phyloP scores from a whole-genome alignment of 169 alveolate genomes.

The Condylostoma magnum region DNA sequence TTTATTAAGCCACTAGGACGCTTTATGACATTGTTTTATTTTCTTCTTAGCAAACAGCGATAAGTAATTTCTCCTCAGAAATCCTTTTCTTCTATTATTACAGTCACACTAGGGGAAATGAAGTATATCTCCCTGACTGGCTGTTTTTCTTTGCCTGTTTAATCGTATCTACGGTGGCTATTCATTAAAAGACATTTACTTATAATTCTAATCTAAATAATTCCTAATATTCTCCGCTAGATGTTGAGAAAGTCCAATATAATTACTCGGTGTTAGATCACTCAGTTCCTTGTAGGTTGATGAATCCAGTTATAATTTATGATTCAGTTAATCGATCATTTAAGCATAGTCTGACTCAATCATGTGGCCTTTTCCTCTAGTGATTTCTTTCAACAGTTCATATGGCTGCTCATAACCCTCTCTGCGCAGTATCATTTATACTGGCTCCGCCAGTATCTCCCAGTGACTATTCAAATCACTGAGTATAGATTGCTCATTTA shows the following conservation, averaged over 20 bases:
- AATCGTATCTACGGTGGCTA: no score
- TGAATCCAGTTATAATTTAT: constrained; percentile 37
- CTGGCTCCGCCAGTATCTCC: constrained; percentile 94
- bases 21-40: no score
- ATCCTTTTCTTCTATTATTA: no score
- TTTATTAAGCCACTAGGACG: no score
- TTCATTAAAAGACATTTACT: no score
- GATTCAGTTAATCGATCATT: constrained; percentile 31
- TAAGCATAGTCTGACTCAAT: constrained; percentile 36
- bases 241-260: constrained; percentile 60
- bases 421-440: constrained; percentile 88
- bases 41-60: no score
- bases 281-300: constrained; percentile 32
- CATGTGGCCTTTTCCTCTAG: constrained; percentile 68
- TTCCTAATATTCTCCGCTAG: constrained; percentile 36
- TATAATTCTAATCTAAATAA: no score
- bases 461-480: constrained; percentile 88
- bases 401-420: constrained; percentile 61
- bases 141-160: no score
- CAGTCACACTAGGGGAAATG: no score
- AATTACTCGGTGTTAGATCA: constrained; percentile 51
- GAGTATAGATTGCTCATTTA: constrained; percentile 54
- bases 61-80: no score
- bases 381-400: constrained; percentile 64
- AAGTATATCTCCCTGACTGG: no score